Evolutionary conservation across 129 eudicot genomes (phyloP).

Genomic region (Escallonia rubra): DNA sequence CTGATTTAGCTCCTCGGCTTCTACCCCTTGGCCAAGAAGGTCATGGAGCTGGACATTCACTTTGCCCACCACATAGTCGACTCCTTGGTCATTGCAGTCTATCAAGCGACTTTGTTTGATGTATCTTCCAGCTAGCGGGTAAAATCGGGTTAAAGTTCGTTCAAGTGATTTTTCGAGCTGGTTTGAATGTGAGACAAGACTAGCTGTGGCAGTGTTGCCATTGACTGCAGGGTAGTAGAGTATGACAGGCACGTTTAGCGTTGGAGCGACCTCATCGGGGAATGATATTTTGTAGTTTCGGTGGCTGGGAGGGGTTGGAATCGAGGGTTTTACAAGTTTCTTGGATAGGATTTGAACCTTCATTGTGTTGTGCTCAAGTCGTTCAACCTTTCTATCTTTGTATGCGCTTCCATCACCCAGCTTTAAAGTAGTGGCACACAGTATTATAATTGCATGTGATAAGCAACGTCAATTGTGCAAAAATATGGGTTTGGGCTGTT

Average conservation of each 20-base stretch:
- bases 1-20: not conserved
- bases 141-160: not conserved
- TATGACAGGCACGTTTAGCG: not conserved
- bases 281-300: not conserved
- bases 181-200: not conserved
- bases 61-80: constrained; percentile 7
- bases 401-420: no score
- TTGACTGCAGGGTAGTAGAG: not conserved
- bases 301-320: constrained; percentile 1
- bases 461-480: no score
- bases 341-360: constrained; percentile 9
- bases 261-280: constrained; percentile 3
- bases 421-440: no score
- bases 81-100: constrained; percentile 26
- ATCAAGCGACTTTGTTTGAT: not conserved
- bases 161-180: constrained; percentile 10
- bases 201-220: no score
- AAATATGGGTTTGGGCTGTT: no score
- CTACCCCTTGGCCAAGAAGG: constrained; percentile 3
- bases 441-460: no score
- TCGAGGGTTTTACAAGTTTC: constrained; percentile 2
- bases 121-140: constrained; percentile 27
- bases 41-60: constrained; percentile 5
- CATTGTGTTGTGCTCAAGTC: not conserved
- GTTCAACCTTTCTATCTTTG: no score